Evolutionary conservation across 805 yeast species (phyloP).

Genomic region (Metschnikowia reukaufii): DNA sequence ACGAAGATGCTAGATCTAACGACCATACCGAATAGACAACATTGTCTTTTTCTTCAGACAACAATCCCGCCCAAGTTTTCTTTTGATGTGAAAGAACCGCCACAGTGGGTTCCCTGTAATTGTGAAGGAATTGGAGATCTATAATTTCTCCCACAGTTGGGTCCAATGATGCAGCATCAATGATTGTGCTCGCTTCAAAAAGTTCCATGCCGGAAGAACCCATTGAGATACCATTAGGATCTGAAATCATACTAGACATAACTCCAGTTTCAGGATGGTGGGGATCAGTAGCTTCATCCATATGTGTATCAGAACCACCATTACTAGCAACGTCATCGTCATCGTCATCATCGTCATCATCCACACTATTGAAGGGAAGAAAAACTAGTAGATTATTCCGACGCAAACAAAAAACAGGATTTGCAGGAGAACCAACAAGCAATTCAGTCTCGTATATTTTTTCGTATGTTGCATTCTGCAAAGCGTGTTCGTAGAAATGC

Average conservation of each 20-base stretch:
- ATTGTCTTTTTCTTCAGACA: constrained; percentile 62
- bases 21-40: constrained; percentile 63
- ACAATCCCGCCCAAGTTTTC: constrained; percentile 77
- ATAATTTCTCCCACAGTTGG: constrained; percentile 59
- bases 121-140: constrained; percentile 69
- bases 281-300: not conserved
- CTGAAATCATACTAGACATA: too few species aligned
- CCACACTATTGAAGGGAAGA: constrained; percentile 57
- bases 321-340: not conserved
- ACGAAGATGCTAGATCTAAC: constrained; percentile 55
- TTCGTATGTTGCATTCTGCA: constrained; percentile 51
- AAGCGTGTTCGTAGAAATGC: constrained; percentile 79
- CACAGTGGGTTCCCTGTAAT: constrained; percentile 80
- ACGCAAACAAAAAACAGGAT: constrained; percentile 54
- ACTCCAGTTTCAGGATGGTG: too few species aligned
- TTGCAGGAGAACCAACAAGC: constrained; percentile 58
- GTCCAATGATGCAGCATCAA: constrained; percentile 58
- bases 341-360: constrained; percentile 42
- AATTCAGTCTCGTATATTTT: constrained; percentile 44
- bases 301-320: not conserved
- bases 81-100: constrained; percentile 58
- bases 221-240: too few species aligned
- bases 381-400: constrained; percentile 70
- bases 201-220: constrained; percentile 19
- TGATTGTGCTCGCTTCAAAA: constrained; percentile 55